These are phyloP conservation scores for Pisolithus tinctorius DNA, from an alignment of 768 basidiomycete species.

Conservation along the genomic window DNA sequence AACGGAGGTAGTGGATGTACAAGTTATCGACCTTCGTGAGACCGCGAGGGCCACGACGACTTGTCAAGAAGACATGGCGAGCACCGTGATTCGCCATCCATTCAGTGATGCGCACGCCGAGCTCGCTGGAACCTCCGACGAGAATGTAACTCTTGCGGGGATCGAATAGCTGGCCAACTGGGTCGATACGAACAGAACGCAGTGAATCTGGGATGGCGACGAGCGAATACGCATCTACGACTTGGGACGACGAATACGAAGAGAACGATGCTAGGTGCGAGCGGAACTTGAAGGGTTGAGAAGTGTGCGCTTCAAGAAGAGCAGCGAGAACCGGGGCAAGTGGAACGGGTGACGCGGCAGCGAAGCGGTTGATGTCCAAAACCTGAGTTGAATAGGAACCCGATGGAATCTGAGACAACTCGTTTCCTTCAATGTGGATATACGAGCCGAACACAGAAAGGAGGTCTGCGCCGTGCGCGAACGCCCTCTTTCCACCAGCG, in stretches of 20 bases:
- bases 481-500: slow-evolving; percentile 8
- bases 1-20: slow-evolving; percentile 22
- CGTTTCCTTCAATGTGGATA: slow-evolving; percentile 16
- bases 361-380: slow-evolving; percentile 17
- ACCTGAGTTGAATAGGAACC: slow-evolving; percentile 12
- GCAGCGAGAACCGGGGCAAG: slow-evolving; percentile 13
- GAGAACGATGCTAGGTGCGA: slow-evolving; percentile 5
- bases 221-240: slow-evolving; percentile 6
- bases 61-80: slow-evolving; percentile 26
- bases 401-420: slow-evolving; percentile 11
- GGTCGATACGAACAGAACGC: slow-evolving; percentile 14
- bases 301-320: slow-evolving; percentile 14
- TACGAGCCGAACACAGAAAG: slow-evolving; percentile 22
- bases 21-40: slow-evolving; percentile 19
- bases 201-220: slow-evolving; percentile 13
- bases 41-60: slow-evolving; percentile 15
- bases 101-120: slow-evolving; percentile 23
- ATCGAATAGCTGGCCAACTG: slow-evolving; percentile 24
- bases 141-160: slow-evolving; percentile 21
- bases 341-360: slow-evolving; percentile 12
- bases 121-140: slow-evolving; percentile 17
- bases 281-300: slow-evolving; percentile 5
- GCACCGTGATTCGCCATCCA: slow-evolving; percentile 31
- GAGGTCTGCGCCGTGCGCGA: slow-evolving; percentile 11
- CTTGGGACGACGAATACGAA: slow-evolving; percentile 1